Evolutionary conservation across 2,329 filamentous ascomycete species (phyloP).

Genomic region (Drechslera avenae): DNA sequence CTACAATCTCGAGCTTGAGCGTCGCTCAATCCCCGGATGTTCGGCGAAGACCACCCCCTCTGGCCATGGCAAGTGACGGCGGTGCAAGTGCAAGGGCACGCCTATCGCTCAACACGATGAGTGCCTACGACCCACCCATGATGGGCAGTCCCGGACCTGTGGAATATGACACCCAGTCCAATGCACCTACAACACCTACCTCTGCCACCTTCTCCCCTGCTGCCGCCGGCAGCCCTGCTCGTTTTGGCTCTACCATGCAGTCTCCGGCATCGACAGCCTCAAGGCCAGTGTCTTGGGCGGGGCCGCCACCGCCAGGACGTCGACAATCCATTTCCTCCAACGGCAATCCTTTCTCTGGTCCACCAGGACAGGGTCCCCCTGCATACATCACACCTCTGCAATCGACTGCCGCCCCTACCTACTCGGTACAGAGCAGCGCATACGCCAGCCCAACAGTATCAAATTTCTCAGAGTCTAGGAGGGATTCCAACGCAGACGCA

Average conservation of each 20-base stretch:
- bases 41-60: slow-evolving; percentile 75
- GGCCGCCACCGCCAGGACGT: slow-evolving; percentile 69
- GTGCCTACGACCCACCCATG: slow-evolving; percentile 65
- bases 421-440: slow-evolving; percentile 64
- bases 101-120: slow-evolving; percentile 61
- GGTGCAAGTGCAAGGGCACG: slow-evolving; percentile 63
- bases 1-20: slow-evolving; percentile 71
- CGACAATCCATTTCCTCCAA: slow-evolving; percentile 82
- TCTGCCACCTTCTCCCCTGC: slow-evolving; percentile 81
- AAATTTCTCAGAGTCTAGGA: slow-evolving; percentile 65
- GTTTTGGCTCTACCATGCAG: slow-evolving; percentile 69
- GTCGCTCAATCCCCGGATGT: slow-evolving; percentile 53
- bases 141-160: slow-evolving; percentile 65
- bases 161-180: slow-evolving; percentile 69
- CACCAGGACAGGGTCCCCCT: slow-evolving; percentile 64
- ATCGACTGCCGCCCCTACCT: slow-evolving; percentile 59
- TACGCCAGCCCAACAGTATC: slow-evolving; percentile 71
- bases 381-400: slow-evolving; percentile 62
- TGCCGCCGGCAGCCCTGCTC: slow-evolving; percentile 72
- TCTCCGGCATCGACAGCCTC: slow-evolving; percentile 76
- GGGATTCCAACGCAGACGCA: slow-evolving; percentile 74
- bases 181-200: slow-evolving; percentile 80
- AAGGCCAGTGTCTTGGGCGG: slow-evolving; percentile 75
- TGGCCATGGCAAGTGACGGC: slow-evolving; percentile 79
- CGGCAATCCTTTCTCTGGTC: slow-evolving; percentile 73